Percentiles rank a stretch among this genome's conserved stretches.
Conservation (phyloP, 2,329 filamentous ascomycete species). For the Mycocentrospora acerina region DNA sequence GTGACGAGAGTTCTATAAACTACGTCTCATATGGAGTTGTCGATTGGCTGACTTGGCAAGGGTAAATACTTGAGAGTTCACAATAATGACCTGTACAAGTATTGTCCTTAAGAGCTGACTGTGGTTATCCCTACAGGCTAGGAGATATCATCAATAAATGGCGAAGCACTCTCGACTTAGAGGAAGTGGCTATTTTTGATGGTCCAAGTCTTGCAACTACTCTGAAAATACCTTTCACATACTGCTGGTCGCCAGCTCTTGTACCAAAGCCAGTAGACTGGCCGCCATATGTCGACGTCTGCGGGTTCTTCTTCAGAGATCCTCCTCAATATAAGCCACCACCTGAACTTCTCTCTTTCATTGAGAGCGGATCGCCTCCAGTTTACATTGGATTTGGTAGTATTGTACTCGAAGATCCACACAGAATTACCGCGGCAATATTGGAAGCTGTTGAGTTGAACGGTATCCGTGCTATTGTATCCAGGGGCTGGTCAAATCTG, state of each 20-base stretch:
- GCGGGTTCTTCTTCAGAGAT: conserved; percentile 52
- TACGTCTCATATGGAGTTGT: conserved; percentile 49
- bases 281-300: conserved; percentile 22
- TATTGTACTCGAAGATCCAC: conserved; percentile 56
- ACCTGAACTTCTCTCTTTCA: conserved; percentile 50
- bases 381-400: conserved; percentile 61
- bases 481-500: conserved; percentile 53
- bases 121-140: no score
- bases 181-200: conserved; percentile 39
- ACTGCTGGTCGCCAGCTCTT: conserved; percentile 48
- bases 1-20: conserved; percentile 41
- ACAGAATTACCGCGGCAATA: conserved; percentile 47
- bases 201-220: conserved; percentile 42
- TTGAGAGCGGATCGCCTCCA: conserved; percentile 51
- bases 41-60: conserved; percentile 54
- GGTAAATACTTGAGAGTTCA: no score
- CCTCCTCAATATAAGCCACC: conserved; percentile 43
- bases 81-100: no score
- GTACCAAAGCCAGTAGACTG: conserved; percentile 23
- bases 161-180: conserved; percentile 44
- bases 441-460: conserved; percentile 47
- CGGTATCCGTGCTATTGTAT: conserved; percentile 53
- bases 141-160: conserved; percentile 51
- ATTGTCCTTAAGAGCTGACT: no score
- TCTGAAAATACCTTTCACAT: conserved; percentile 46